Base-by-base conservation (phyloP, 164 flowering plant genomes). In the Echeveria elegans region DNA sequence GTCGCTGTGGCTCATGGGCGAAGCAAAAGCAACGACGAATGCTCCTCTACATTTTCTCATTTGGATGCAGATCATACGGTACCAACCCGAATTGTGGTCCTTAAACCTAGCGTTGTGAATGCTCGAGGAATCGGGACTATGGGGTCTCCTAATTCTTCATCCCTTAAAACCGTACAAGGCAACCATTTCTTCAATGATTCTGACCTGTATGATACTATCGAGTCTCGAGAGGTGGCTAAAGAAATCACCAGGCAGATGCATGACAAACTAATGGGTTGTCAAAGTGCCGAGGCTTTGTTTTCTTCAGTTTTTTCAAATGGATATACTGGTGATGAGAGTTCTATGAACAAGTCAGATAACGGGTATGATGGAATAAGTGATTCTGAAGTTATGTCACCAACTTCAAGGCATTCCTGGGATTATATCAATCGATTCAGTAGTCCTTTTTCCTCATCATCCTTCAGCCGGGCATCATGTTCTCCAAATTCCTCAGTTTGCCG, bases 401-500 rank as follows among this genome's bases (percentile, higher is more conserved):
- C 79, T 64, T 86, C 92, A 47, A 80, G 90, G 80, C 85, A 85
- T 74, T 88, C 96, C 19, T 88, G 96, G 97, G 92, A 89, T 64
- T 85, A 81, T 34, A 53, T 83, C 72, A 85, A 89, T 69, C 82
- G 83, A 74, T 77, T 77, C 72, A 86, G 76, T 37, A 88, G 92
- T 69, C 96, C 92, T 19, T 81, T 50, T 73, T 84, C 91, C 37
- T 77, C 85, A 0, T 83, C 92, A 56, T 85, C 92, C 47, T 83
- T 91, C 69, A 84, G 96, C 71, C 81, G 87, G 34, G 90, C 83
- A 50, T 94, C 96, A 31, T 83, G 72, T 77, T 89, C 96, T 60
- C 92, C 96, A 14, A 96, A 94, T 75, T 94, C 99, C 53, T 88
- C 93, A 9, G 99, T 94, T 52, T 87, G 85, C 68, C 85, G 92